Percentiles rank a stretch among this genome's conserved stretches.
These are phyloP conservation scores for Akanthomyces muscarius DNA, from an alignment of 2,329 filamentous ascomycete species.

Conservation along the genomic window DNA sequence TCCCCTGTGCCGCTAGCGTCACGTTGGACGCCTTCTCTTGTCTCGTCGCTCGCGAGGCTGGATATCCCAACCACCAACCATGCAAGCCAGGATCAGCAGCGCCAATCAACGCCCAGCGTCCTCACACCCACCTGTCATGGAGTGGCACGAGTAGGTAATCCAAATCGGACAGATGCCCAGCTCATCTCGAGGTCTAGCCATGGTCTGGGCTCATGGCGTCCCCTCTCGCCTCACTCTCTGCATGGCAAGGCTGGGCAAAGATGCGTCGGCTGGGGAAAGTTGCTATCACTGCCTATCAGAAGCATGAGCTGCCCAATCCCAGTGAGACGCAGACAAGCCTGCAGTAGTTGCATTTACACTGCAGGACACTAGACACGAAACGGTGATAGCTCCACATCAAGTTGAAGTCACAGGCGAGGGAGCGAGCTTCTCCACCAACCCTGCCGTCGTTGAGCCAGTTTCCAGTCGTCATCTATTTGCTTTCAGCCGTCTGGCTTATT, in stretches of 20 bases:
- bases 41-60: conserved; percentile 2
- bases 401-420: background rate
- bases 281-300: background rate
- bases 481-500: background rate
- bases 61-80: conserved; percentile 2
- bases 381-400: background rate
- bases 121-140: conserved; percentile 2
- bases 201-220: conserved; percentile 4
- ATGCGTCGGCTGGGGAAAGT: background rate
- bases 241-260: conserved; percentile 6
- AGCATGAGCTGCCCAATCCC: background rate
- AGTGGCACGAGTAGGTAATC: background rate
- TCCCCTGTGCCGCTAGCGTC: background rate
- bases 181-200: conserved; percentile 1
- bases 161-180: conserved; percentile 8
- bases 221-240: background rate
- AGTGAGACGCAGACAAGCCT: background rate
- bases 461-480: background rate
- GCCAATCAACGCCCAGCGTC: conserved; percentile 3
- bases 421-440: background rate
- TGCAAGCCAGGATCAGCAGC: background rate
- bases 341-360: background rate
- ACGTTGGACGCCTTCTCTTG: background rate
- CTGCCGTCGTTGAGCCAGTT: background rate
- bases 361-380: conserved; percentile 6